phyloP scores from a whole-genome alignment of 2,329 filamentous ascomycete species.

The Chaetothyriales sp. region DNA sequence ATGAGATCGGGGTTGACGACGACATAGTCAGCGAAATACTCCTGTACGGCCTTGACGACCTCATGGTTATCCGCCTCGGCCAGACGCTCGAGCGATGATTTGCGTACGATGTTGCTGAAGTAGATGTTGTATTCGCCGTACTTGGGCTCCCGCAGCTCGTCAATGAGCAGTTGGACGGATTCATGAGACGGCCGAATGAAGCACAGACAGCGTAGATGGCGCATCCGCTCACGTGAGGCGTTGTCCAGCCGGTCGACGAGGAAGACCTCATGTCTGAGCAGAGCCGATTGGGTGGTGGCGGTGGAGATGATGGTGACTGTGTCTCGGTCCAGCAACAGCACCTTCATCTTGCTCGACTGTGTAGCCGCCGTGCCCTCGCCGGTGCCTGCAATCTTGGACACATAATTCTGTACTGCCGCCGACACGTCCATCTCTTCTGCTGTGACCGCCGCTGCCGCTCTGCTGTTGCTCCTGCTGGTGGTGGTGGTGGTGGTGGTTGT shows the following conservation, averaged over 20 bases:
- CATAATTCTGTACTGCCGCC: conserved; percentile 82
- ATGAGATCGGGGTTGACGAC: conserved; percentile 92
- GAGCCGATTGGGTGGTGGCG: conserved; percentile 83
- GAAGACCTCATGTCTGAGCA: conserved; percentile 94
- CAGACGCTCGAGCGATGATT: conserved; percentile 81
- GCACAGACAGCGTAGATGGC: conserved; percentile 83
- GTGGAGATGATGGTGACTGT: conserved; percentile 89
- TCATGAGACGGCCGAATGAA: conserved; percentile 85
- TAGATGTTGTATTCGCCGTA: conserved; percentile 96
- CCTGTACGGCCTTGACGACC: conserved; percentile 83
- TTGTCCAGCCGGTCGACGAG: conserved; percentile 95
- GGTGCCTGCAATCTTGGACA: conserved; percentile 84
- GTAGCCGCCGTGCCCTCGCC: conserved; percentile 51
- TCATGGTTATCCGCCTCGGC: conserved; percentile 97
- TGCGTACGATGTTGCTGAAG: conserved; percentile 95
- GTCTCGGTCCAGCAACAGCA: conserved; percentile 80
- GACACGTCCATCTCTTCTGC: conserved; percentile 65
- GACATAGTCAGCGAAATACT: conserved; percentile 91
- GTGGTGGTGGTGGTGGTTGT: neutral
- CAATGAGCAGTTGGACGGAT: conserved; percentile 83
- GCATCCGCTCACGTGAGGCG: conserved; percentile 83
- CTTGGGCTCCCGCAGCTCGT: conserved; percentile 87
- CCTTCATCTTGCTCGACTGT: conserved; percentile 90
- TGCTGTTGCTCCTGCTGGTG: neutral
- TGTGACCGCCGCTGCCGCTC: neutral